Conservation (phyloP, 805 yeast genomes). For the Pachysolen tannophilus region DNA sequence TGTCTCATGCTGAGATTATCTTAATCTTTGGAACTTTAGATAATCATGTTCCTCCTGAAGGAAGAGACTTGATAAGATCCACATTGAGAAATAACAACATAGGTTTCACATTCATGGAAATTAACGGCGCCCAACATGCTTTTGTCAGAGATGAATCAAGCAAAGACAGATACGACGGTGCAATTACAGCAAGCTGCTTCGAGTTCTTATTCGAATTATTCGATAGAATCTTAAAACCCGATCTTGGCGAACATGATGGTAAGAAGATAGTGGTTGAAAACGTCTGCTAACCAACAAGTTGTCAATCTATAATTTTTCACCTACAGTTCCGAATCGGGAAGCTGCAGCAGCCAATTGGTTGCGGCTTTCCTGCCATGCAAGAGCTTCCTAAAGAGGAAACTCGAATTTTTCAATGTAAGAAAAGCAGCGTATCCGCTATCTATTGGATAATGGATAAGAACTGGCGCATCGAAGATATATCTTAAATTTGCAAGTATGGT, state of each 20-base stretch:
- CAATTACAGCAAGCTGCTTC: conserved; percentile 58
- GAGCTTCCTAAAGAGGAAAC: too few relatives aligned
- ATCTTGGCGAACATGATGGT: conserved; percentile 58
- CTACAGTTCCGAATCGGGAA: too few relatives aligned
- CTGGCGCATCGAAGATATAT: too few relatives aligned
- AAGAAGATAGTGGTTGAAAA: conserved; percentile 44
- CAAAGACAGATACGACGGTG: conserved; percentile 80
- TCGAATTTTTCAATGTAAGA: too few relatives aligned
- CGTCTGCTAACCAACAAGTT: conserved; percentile 62
- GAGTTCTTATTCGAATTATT: conserved; percentile 66
- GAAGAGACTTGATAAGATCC: conserved; percentile 63
- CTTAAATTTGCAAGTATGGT: too few relatives aligned
- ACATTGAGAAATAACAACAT: conserved; percentile 51
- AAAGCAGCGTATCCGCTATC: too few relatives aligned
- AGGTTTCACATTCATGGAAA: conserved; percentile 63
- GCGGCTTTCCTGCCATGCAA: too few relatives aligned
- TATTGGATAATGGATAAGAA: too few relatives aligned
- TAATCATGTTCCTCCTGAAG: conserved; percentile 72
- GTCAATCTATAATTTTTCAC: too few relatives aligned
- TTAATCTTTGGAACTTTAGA: conserved; percentile 74
- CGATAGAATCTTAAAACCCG: conserved; percentile 57
- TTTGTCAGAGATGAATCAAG: conserved; percentile 72
- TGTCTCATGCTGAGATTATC: conserved; percentile 49
- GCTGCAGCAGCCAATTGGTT: too few relatives aligned
- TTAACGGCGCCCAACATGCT: conserved; percentile 78